phyloP scores from a whole-genome alignment of 164 flowering plant genomes.

The Kingdonia uniflora region DNA sequence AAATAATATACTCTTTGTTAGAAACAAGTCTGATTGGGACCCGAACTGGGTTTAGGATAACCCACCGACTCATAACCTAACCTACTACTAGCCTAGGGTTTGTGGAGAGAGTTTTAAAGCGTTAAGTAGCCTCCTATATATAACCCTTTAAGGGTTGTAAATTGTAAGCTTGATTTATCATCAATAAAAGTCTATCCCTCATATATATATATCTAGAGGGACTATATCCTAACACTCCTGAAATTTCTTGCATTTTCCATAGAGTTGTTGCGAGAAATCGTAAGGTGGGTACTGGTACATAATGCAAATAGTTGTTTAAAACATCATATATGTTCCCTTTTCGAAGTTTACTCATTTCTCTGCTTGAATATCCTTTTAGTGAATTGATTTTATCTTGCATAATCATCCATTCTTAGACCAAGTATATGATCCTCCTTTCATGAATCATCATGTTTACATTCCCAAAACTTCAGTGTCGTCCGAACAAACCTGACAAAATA shows the following conservation, averaged over 20 bases:
- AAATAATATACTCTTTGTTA: constrained; percentile 65
- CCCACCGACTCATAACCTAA: too few relatives aligned
- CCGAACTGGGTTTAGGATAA: too few relatives aligned
- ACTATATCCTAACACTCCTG: too few relatives aligned
- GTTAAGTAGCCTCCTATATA: too few relatives aligned
- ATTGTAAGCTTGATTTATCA: too few relatives aligned
- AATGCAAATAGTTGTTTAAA: constrained; percentile 80
- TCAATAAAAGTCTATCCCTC: too few relatives aligned
- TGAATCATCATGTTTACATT: constrained; percentile 22
- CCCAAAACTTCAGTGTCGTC: neutral
- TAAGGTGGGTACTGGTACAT: constrained; percentile 95
- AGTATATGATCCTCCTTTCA: constrained; percentile 52
- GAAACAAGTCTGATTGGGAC: too few relatives aligned
- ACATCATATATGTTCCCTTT: constrained; percentile 81
- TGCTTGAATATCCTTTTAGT: constrained; percentile 69
- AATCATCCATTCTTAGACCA: constrained; percentile 80
- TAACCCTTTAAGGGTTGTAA: too few relatives aligned
- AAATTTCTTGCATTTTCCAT: constrained; percentile 69
- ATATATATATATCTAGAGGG: too few relatives aligned
- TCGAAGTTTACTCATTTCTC: constrained; percentile 62
- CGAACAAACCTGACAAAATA: too few relatives aligned
- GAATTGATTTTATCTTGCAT: constrained; percentile 81
- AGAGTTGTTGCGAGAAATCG: constrained; percentile 83
- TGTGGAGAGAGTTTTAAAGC: too few relatives aligned
- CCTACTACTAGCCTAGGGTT: too few relatives aligned